Evolutionary conservation across 163 green algal species (phyloP), one percentile per base, ranked within the genome.

Genomic region (Prototheca wickerhamii): DNA sequence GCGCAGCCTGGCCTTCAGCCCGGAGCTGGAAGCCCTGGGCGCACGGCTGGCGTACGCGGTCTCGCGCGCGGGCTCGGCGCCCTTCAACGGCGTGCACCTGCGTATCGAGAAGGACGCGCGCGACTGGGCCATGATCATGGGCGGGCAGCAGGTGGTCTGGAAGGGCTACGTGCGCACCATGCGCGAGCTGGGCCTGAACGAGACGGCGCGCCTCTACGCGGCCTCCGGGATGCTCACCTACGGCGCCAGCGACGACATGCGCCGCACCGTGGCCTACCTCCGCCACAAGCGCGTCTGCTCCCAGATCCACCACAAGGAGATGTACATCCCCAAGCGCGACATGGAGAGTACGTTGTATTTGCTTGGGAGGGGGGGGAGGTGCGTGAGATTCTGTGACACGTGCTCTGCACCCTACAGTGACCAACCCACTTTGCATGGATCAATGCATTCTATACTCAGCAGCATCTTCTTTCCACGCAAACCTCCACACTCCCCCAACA

Each of bases 121-220:
- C 1, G 84, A 90, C 66, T 90, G 84, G 84, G 74, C 79, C 7
- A 61, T 62, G 58, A 87, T 88, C 72, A 76, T 88, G 73, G 84
- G 84, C 17, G 81, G 84, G 29, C 49, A 58, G 55, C 75, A 83
- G 72, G 76, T 76, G 37, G 69, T 85, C 34, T 85, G 78, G 78
- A 46, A 70, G 12, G 65, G 68, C 34, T 90, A 90, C 62, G 68
- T 81, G 18, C 29, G 59, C 20, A 73, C 82, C 4, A 85, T 86
- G 71, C 52, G 60, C 12, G 51, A 60, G 5, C 73, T 79, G 34
- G 69, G 73, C 4, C 85, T 86, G 50, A 74, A 66, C 44, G 28
- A n/a, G 7, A 54, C 57, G 8, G 70, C 70, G 23, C 71, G 72
- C 34, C 55, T 90, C 34, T 90, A 88, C 58, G 74, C 82, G n/a